Conservation (phyloP, 176 grass and related monocot genomes). For the Musa acuminata region DNA sequence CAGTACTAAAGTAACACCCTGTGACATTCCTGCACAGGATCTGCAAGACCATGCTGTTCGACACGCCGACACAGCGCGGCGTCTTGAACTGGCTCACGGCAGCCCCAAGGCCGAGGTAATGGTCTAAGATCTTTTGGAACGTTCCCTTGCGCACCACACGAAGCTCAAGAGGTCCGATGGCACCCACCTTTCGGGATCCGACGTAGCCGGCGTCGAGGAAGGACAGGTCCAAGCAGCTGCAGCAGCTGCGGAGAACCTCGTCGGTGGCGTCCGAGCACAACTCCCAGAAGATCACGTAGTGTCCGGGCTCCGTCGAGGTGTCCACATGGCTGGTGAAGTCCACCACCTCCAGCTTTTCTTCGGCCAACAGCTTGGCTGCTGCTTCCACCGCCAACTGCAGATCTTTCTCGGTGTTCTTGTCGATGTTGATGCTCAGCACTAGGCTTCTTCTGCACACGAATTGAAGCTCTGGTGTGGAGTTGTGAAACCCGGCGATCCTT, state of each 20-base stretch:
- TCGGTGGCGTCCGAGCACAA: conserved; percentile 36
- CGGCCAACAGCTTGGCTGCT: conserved; percentile 61
- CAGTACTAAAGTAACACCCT: conserved; percentile 58
- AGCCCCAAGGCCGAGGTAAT: conserved; percentile 53
- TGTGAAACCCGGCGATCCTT: conserved; percentile 55
- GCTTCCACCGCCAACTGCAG: conserved; percentile 81
- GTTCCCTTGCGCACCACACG: conserved; percentile 68
- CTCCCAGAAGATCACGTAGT: conserved; percentile 97
- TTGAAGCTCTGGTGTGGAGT: conserved; percentile 70
- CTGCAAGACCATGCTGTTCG: conserved; percentile 58
- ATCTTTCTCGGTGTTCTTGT: conserved; percentile 98
- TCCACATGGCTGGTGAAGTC: conserved; percentile 91
- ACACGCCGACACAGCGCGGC: conserved; percentile 49
- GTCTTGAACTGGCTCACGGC: conserved; percentile 93
- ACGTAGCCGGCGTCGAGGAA: conserved; percentile 76
- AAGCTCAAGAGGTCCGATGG: conserved; percentile 80
- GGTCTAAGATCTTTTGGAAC: conserved; percentile 69
- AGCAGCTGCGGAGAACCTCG: conserved; percentile 53
- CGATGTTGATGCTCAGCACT: conserved; percentile 84
- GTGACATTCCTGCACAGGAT: conserved; percentile 54
- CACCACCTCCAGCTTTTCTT: conserved; percentile 72
- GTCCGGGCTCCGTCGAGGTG: conserved; percentile 43
- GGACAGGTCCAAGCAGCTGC: conserved; percentile 70
- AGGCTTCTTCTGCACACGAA: conserved; percentile 91
- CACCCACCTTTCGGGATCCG: conserved; percentile 58